Conservation (phyloP, 139 green algal species). For the Mesotaenium endlicherianum region DNA sequence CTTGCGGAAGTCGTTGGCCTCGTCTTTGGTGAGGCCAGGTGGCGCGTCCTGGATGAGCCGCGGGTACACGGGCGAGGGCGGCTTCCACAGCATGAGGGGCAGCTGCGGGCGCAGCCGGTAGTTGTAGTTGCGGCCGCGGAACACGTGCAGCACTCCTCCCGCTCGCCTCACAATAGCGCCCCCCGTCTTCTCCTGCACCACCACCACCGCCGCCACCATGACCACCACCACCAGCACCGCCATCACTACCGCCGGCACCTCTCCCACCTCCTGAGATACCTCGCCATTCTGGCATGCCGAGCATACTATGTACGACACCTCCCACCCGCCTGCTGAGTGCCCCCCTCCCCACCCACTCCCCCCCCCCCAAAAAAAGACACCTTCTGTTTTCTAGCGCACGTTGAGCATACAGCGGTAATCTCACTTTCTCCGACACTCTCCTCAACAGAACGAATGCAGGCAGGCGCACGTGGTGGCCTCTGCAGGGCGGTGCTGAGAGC, state of each 20-base stretch:
- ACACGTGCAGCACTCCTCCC: slow-evolving; percentile 36
- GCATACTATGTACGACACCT: too few species aligned
- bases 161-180: slow-evolving; percentile 32
- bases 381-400: too few species aligned
- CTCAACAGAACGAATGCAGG: too few species aligned
- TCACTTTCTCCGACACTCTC: too few species aligned
- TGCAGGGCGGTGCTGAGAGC: too few species aligned
- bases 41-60: slow-evolving; percentile 16
- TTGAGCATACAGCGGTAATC: too few species aligned
- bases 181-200: slow-evolving; percentile 41
- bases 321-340: too few species aligned
- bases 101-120: slow-evolving; percentile 22
- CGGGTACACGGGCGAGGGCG: slow-evolving; percentile 38
- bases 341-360: too few species aligned
- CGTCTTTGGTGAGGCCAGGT: slow-evolving; percentile 13
- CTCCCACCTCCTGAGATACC: too few species aligned
- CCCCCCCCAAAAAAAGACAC: too few species aligned
- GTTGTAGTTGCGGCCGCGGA: slow-evolving; percentile 40
- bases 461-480: too few species aligned
- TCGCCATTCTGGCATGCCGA: too few species aligned
- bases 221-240: background rate
- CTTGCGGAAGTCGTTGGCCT: slow-evolving; percentile 9
- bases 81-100: slow-evolving; percentile 46
- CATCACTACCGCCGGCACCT: background rate
- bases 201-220: background rate